Evolutionary conservation across 1,139 yeast species (phyloP).

Genomic region (Suhomyces taliae): DNA sequence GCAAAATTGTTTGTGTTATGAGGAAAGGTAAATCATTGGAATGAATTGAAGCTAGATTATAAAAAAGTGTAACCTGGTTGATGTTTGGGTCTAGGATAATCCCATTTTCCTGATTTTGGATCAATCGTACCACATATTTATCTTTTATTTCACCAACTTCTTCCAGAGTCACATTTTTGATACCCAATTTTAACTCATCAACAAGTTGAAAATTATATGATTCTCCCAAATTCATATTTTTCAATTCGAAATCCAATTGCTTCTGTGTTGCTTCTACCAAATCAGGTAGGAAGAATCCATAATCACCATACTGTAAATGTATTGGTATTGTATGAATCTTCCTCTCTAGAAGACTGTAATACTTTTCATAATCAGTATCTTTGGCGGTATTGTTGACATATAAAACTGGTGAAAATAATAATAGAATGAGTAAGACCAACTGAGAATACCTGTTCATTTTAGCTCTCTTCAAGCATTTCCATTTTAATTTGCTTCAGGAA

Average conservation of each 20-base stretch:
- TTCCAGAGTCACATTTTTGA: not conserved
- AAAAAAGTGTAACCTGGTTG: slow-evolving; percentile 42
- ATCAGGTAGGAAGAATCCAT: slow-evolving; percentile 49
- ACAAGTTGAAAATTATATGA: slow-evolving; percentile 18
- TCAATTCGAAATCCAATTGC: slow-evolving; percentile 34
- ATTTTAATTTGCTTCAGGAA: too few relatives aligned
- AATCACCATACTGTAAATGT: slow-evolving; percentile 34
- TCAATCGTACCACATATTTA: slow-evolving; percentile 27
- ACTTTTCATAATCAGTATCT: not conserved
- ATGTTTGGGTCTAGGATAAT: slow-evolving; percentile 39
- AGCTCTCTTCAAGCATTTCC: not conserved
- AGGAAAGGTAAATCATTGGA: slow-evolving; percentile 62
- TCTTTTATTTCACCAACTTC: not conserved
- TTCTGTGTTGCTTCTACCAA: slow-evolving; percentile 41
- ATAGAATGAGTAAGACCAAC: not conserved
- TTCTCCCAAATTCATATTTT: slow-evolving; percentile 7
- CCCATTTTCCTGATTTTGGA: slow-evolving; percentile 30
- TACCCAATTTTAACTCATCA: slow-evolving; percentile 15
- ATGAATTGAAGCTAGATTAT: slow-evolving; percentile 48
- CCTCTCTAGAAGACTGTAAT: not conserved
- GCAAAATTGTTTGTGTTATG: slow-evolving; percentile 56
- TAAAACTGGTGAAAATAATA: not conserved
- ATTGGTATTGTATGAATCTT: slow-evolving; percentile 26
- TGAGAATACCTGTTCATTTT: too few relatives aligned
- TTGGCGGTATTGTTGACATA: not conserved